Evolutionary conservation across 2,329 filamentous ascomycete genomes (phyloP), one percentile per base, ranked within the genome.

Genomic region (Fusarium udum): DNA sequence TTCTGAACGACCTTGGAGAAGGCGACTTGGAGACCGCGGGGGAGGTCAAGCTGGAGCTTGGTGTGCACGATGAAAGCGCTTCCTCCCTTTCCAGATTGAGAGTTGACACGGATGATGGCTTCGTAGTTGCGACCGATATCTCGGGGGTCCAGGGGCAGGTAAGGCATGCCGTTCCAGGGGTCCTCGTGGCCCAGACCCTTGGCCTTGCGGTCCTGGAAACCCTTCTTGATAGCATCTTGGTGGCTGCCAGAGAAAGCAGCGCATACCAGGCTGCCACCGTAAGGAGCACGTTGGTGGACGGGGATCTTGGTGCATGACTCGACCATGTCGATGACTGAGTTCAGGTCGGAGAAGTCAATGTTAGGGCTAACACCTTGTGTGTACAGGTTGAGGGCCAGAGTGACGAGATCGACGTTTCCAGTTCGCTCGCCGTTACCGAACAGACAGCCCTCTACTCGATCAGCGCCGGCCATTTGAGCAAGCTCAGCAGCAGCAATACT

Each of bases 81-180:
- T 77, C 96, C 96, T 70, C 95, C 95, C 85, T 99, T 98, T 74
- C 95, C 95, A 77, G 91, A 94, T 82, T 98, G 95, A 24, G 94
- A 97, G 87, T 98, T 99, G 88, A 98, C 95, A 68, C 95, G 93
- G 80, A 98, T 98, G 80, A 98, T 93, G 67, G 95, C 95, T 84
- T 98, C 95, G 88, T 98, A 98, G n/a, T 92, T 98, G 65, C 95
- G 91, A 57, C 95, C 95, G 73, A 98, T 97, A 79, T 98, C 95
- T 79, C 93, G 88, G 10, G 95, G 95, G 79, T 98, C 95, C 77
- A 98, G 89, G 18, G 95, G 95, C 55, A 98, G 91, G 80, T 98
- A 98, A 1, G 95, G 95, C 43, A 98, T 88, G 76, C 66, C 66
- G 24, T 93, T 86, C 95, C 95, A 98, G 45, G 84, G 85, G 78